phyloP scores from a whole-genome alignment of 345 rosid species.

The Chamaenerion angustifolium region DNA sequence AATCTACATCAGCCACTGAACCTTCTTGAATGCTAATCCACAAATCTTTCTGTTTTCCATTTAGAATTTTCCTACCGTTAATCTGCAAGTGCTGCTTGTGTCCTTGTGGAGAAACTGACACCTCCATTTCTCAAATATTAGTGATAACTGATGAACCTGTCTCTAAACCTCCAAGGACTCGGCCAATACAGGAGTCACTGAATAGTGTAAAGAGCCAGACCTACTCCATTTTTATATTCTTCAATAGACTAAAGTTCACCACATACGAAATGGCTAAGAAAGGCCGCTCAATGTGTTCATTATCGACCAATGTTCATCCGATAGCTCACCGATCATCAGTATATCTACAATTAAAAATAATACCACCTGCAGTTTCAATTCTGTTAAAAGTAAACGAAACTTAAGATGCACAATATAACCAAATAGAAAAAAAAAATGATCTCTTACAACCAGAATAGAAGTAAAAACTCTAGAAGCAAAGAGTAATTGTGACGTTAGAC shows the following conservation, averaged over 20 bases:
- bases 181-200: neutral
- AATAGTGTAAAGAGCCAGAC: constrained; percentile 1
- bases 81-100: constrained; percentile 40
- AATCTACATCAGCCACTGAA: constrained; percentile 71
- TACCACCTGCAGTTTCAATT: too few relatives aligned
- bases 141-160: neutral
- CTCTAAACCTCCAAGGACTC: constrained; percentile 1
- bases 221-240: neutral
- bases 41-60: constrained; percentile 47
- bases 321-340: too few relatives aligned
- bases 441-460: too few relatives aligned
- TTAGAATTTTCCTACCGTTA: constrained; percentile 31
- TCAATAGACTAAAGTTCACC: neutral
- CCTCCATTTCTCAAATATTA: constrained; percentile 28
- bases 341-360: too few relatives aligned
- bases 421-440: too few relatives aligned
- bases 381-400: too few relatives aligned
- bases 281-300: neutral
- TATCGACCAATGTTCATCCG: neutral
- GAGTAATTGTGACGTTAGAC: too few relatives aligned
- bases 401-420: too few relatives aligned
- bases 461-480: too few relatives aligned
- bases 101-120: constrained; percentile 41
- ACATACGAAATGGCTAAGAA: neutral
- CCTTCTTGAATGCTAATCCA: constrained; percentile 74